These are phyloP conservation scores for Parastagonospora avenae DNA, from an alignment of 2,329 filamentous ascomycete species.

Conservation along the genomic window DNA sequence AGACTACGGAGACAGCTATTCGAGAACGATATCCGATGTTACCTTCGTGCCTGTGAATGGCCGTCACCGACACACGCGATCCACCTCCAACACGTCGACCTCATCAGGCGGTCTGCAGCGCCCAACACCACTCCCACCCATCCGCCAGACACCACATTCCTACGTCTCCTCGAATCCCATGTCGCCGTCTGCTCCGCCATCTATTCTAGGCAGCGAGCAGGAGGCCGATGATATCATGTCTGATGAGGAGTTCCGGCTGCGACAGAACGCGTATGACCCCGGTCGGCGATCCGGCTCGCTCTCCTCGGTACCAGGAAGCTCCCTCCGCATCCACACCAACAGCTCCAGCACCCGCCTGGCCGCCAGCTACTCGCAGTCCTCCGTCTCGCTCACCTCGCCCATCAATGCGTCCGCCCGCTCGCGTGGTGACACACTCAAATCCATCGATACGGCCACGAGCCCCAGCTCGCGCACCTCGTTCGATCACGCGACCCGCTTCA, in stretches of 20 bases:
- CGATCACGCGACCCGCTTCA: slow-evolving; percentile 60
- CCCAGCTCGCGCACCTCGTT: slow-evolving; percentile 62
- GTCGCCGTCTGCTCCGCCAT: slow-evolving; percentile 56
- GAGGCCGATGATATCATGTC: slow-evolving; percentile 53
- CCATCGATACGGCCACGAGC: slow-evolving; percentile 55
- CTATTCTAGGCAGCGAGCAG: slow-evolving; percentile 52
- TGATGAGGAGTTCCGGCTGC: slow-evolving; percentile 52
- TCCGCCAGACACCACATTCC: slow-evolving; percentile 60
- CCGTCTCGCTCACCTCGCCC: slow-evolving; percentile 55
- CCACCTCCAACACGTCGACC: slow-evolving; percentile 60
- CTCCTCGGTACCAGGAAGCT: slow-evolving; percentile 48
- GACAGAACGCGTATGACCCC: slow-evolving; percentile 45
- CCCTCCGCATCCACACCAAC: slow-evolving; percentile 45
- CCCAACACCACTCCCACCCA: slow-evolving; percentile 58
- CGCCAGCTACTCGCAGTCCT: slow-evolving; percentile 58
- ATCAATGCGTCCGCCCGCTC: slow-evolving; percentile 47
- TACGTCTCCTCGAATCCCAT: slow-evolving; percentile 56
- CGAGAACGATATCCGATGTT: slow-evolving; percentile 51
- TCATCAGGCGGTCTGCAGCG: slow-evolving; percentile 55
- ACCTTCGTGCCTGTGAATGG: slow-evolving; percentile 48
- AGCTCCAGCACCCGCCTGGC: slow-evolving; percentile 52
- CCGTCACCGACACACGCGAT: slow-evolving; percentile 55
- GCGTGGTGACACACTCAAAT: slow-evolving; percentile 56
- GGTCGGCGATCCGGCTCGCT: slow-evolving; percentile 52
- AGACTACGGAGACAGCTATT: slow-evolving; percentile 47